phyloP scores from a whole-genome alignment of 352 stramenopile species.

The Pythium folliculosum region DNA sequence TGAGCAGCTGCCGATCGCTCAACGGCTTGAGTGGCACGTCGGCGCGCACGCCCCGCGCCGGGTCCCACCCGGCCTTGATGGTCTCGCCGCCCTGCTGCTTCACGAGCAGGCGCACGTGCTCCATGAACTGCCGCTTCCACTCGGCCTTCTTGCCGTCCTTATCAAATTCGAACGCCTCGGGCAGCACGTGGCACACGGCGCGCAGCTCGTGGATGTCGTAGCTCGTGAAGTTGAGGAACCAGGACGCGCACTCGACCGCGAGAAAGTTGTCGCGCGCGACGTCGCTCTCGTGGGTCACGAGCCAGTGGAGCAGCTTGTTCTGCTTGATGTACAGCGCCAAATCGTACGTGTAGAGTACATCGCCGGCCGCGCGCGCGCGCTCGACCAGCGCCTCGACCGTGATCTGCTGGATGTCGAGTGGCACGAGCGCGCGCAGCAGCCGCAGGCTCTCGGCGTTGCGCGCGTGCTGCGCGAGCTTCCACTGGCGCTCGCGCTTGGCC shows the following conservation, averaged over 20 bases:
- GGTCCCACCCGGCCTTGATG: slow-evolving; percentile 70
- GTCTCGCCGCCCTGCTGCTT: slow-evolving; percentile 60
- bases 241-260: slow-evolving; percentile 53
- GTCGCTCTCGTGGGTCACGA: slow-evolving; percentile 74
- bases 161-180: slow-evolving; percentile 69
- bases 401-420: slow-evolving; percentile 57
- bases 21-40: slow-evolving; percentile 65
- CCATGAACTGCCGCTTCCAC: slow-evolving; percentile 66
- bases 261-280: slow-evolving; percentile 74
- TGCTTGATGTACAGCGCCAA: slow-evolving; percentile 78
- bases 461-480: slow-evolving; percentile 39
- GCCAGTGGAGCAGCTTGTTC: slow-evolving; percentile 76
- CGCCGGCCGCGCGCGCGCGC: slow-evolving; percentile 24
- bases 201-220: slow-evolving; percentile 76
- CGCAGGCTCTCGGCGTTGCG: slow-evolving; percentile 44
- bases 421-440: slow-evolving; percentile 52
- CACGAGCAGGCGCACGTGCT: slow-evolving; percentile 54
- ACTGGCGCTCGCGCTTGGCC: slow-evolving; percentile 46
- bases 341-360: slow-evolving; percentile 72
- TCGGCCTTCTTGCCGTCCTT: slow-evolving; percentile 68
- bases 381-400: slow-evolving; percentile 58
- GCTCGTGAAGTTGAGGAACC: slow-evolving; percentile 63
- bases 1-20: slow-evolving; percentile 58
- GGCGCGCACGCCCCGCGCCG: slow-evolving; percentile 33
- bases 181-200: slow-evolving; percentile 50